A percentile compares a stretch with the other conserved stretches of the same genome.
These are phyloP conservation scores for Solanum medicagineum DNA, from an alignment of 257 asterid genomes.

Conservation along the genomic window DNA sequence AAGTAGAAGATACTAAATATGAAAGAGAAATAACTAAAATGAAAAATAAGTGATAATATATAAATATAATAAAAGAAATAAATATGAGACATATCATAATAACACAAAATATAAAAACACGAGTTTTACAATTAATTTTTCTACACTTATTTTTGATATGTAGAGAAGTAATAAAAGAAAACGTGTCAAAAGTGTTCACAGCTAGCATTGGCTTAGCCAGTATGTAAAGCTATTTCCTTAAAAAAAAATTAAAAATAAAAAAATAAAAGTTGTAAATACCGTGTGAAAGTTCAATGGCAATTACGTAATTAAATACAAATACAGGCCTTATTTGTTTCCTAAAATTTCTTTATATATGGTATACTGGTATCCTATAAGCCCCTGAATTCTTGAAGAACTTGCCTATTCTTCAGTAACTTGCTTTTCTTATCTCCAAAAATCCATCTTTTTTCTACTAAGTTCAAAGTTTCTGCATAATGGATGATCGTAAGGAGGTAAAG, in stretches of 20 bases:
- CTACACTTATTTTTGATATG: no score
- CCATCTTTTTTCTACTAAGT: neutral
- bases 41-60: no score
- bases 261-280: neutral
- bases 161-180: neutral
- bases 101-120: no score
- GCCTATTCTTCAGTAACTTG: neutral
- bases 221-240: neutral
- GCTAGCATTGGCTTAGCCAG: neutral
- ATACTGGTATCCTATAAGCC: neutral
- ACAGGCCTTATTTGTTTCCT: neutral
- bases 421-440: neutral
- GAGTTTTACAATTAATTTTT: no score
- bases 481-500: conserved; percentile 19
- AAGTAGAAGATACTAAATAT: no score
- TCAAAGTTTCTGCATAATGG: conserved; percentile 1
- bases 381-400: neutral
- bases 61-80: no score
- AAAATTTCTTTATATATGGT: neutral
- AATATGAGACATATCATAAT: no score
- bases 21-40: no score
- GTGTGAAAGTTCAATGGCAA: neutral
- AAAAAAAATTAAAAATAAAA: neutral
- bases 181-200: neutral
- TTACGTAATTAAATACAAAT: neutral